Evolutionary conservation across 2,329 filamentous ascomycete genomes (phyloP), one percentile per base, ranked within the genome.

Genomic region (Phoma sp.): DNA sequence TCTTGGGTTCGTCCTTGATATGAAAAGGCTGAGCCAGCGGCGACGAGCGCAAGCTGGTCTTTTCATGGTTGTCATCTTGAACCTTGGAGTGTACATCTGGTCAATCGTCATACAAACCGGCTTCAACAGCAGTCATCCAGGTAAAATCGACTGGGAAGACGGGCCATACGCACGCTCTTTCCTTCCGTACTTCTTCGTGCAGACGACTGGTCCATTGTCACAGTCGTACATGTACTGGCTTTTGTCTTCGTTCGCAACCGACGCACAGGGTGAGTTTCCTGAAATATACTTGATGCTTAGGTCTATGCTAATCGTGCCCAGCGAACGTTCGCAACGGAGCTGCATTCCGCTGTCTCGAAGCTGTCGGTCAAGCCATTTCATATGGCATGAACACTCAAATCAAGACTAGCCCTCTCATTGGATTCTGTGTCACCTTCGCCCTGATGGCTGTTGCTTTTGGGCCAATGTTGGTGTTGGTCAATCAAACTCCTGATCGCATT

Each of bases 21-120:
- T 90, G 84, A 48, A 96, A 75, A 21, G 89, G 85, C 58, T 84
- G 78, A 7, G 90, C 83, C 61, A 84, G 60, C 67, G 80, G 7
- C 76, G 79, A 17, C 74, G 80, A 11, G 80, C 78, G 14, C 78
- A 81, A 51, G 52, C 78, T 4, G 79, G 78, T 40, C 73, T 81
- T 6, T 76, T 76, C 54, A 76, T 71, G 3, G 78, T 81, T 5
- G 74, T 79, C 2, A 64, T 77, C n/a, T 73, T 79, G 6, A 81
- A 81, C 37, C 56, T 77, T 4, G 79, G 76, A n/a, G 79, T 80
- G 0, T 81, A 81, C 45, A 77, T 81, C 53, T 81, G 79, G 79
- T 80, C 78, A 1, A 80, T 81, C 45, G 67, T 79, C 17, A 81
- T 81, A 74, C 77, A 81, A 56, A 66, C 65, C 7, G 65, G 63